These are phyloP conservation scores for Globisporangium viniferum DNA, from an alignment of 352 stramenopile species.

Conservation along the genomic window DNA sequence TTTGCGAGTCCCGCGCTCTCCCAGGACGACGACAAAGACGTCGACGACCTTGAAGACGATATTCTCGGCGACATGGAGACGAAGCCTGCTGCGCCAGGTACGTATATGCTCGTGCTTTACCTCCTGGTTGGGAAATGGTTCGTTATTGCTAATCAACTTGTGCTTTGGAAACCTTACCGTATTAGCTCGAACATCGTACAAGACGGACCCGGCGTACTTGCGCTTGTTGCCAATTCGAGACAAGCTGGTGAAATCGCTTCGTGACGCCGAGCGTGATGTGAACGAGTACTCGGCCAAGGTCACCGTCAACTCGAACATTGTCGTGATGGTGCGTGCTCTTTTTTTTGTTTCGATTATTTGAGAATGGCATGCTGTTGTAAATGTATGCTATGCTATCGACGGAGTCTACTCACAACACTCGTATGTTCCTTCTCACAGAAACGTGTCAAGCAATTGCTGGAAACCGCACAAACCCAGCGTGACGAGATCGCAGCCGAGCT, in stretches of 20 bases:
- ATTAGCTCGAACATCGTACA: constrained; percentile 35
- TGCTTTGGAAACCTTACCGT: not conserved
- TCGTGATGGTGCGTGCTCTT: constrained; percentile 59
- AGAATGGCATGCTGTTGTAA: not conserved
- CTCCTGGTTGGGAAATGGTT: not conserved
- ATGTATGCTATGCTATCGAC: not conserved
- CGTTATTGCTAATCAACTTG: not conserved
- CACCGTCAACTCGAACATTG: constrained; percentile 73
- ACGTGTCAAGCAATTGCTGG: constrained; percentile 71
- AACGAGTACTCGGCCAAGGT: constrained; percentile 65
- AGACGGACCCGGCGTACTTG: constrained; percentile 64
- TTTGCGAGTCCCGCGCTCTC: constrained; percentile 59
- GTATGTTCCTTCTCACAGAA: not conserved
- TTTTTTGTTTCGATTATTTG: not conserved
- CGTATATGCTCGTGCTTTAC: too few relatives aligned
- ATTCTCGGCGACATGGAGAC: constrained; percentile 72
- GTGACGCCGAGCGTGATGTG: constrained; percentile 63
- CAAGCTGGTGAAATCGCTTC: constrained; percentile 62
- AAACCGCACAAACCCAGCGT: constrained; percentile 56
- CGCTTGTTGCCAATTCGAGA: constrained; percentile 61
- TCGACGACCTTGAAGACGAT: constrained; percentile 77
- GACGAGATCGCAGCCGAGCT: constrained; percentile 46
- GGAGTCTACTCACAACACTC: not conserved
- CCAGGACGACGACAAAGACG: constrained; percentile 67
- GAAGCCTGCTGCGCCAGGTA: constrained; percentile 32